Base-by-base conservation (phyloP, 169 alveolate species). In the Plasmodium falciparum region DNA sequence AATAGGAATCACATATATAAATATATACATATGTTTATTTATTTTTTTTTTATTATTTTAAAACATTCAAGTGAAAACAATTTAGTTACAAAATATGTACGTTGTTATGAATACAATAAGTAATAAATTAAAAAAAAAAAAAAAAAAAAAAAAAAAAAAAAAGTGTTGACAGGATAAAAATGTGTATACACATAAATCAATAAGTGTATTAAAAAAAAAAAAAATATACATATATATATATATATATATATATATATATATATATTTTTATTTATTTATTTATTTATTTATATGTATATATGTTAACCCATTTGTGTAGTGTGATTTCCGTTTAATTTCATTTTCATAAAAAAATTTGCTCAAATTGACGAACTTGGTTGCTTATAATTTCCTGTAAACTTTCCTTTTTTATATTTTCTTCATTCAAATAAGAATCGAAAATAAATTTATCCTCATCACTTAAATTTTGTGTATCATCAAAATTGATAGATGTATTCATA, bases 401-500 rank as follows among this genome's bases (percentile, higher is more conserved):
- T 20, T 59, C 92, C 22, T 73, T 39, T 12, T 70, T 17, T 3
- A 33, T 15, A 67, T 8, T 54, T 8, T 17, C 92, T 47, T 86
- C 72, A 13, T 86, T 58, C 58, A 72, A 67, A 56, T 86, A 86
- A 11, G 69, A 59, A 24, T 86, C 92, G 63, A 86, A 72, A 33
- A 86, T 86, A 71, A 71, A 61, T 5, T 67, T 73, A 15, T 72
- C 92, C 2, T 70, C 92, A 13, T 86, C 92, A 17, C 88, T 86
- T 9, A 86, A 26, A 50, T 86, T 86, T 13, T 72, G 76, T 52
- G 71, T 52, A 15, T 70, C 92, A 29, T 86, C 92, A 9, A 86
- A 72, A 67, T 86, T 72, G 43, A 86, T 71, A 52, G 92, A 86
- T 7, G 92, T 86, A 61, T 86, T 86, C 43, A 70, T 15, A 72